Conservation (phyloP, 345 rosid species). For the Aquilaria sinensis region DNA sequence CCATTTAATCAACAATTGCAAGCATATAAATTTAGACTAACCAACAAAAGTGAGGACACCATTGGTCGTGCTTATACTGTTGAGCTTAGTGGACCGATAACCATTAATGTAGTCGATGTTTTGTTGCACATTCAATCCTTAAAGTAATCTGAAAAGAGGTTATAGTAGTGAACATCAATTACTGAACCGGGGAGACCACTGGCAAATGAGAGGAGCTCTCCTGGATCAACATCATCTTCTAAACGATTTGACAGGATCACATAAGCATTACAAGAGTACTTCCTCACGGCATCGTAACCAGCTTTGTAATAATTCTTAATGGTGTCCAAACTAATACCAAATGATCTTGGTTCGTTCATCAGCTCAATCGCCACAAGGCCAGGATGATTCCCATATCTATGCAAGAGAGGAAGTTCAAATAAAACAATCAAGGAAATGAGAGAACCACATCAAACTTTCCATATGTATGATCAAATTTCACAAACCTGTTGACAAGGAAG, state of each 20-base stretch:
- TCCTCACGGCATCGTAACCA: constrained; percentile 33
- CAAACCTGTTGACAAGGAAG: constrained; percentile 28
- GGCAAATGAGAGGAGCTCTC: constrained; percentile 25
- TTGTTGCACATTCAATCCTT: constrained; percentile 14
- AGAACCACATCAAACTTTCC: no score
- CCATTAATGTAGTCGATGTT: constrained; percentile 20
- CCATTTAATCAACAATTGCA: neutral
- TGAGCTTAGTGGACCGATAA: constrained; percentile 13
- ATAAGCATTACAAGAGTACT: constrained; percentile 21
- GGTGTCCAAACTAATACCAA: constrained; percentile 11
- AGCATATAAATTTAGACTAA: neutral
- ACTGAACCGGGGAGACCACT: constrained; percentile 16
- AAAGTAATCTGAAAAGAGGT: constrained; percentile 12
- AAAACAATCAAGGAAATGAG: neutral
- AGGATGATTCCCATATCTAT: constrained; percentile 5
- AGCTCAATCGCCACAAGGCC: constrained; percentile 27
- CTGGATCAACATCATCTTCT: constrained; percentile 12
- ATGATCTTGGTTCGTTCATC: constrained; percentile 37
- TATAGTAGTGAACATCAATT: constrained; percentile 38
- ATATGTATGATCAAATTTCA: neutral
- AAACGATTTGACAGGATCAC: constrained; percentile 30
- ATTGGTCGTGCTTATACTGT: constrained; percentile 8
- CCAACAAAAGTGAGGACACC: constrained; percentile 29
- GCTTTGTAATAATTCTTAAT: constrained; percentile 24
- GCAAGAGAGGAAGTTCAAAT: neutral